phyloP scores from a whole-genome alignment of 2,329 filamentous ascomycete genomes.

The Aspergillus nomiae region DNA sequence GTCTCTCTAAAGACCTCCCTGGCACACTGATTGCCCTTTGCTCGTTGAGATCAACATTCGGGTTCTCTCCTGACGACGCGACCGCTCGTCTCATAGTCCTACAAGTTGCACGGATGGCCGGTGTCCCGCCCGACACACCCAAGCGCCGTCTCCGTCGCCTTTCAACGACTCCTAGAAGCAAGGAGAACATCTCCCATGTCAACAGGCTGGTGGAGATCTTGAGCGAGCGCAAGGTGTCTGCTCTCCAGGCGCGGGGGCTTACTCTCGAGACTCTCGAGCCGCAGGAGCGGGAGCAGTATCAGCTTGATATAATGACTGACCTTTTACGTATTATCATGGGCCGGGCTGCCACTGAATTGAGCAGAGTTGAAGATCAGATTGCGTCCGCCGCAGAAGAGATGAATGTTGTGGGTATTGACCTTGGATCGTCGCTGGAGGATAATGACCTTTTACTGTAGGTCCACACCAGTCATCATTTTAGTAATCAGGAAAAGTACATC shows the following conservation, averaged over 20 bases:
- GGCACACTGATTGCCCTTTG: slow-evolving; percentile 54
- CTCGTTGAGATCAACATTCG: slow-evolving; percentile 47
- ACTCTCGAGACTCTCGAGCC: slow-evolving; percentile 39
- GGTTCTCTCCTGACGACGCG: slow-evolving; percentile 48
- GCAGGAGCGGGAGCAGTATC: slow-evolving; percentile 40
- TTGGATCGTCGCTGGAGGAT: slow-evolving; percentile 33
- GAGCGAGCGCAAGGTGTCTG: slow-evolving; percentile 39
- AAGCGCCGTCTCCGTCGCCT: slow-evolving; percentile 44
- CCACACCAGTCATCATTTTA: not conserved
- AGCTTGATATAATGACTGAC: slow-evolving; percentile 46
- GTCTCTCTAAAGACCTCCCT: slow-evolving; percentile 50
- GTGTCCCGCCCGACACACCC: slow-evolving; percentile 35
- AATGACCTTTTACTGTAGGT: slow-evolving; percentile 27
- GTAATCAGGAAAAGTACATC: not conserved
- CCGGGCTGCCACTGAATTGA: slow-evolving; percentile 30
- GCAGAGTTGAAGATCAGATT: slow-evolving; percentile 37
- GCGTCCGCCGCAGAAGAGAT: slow-evolving; percentile 40
- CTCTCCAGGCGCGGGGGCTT: slow-evolving; percentile 34
- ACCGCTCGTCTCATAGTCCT: slow-evolving; percentile 53
- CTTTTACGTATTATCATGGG: slow-evolving; percentile 44
- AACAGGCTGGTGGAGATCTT: slow-evolving; percentile 48
- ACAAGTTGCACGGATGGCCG: slow-evolving; percentile 50
- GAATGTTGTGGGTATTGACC: slow-evolving; percentile 34
- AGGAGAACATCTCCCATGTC: slow-evolving; percentile 48
- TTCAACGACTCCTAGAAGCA: slow-evolving; percentile 43